These are phyloP conservation scores for Punica granatum DNA, from an alignment of 345 rosid genomes.

Conservation along the genomic window DNA sequence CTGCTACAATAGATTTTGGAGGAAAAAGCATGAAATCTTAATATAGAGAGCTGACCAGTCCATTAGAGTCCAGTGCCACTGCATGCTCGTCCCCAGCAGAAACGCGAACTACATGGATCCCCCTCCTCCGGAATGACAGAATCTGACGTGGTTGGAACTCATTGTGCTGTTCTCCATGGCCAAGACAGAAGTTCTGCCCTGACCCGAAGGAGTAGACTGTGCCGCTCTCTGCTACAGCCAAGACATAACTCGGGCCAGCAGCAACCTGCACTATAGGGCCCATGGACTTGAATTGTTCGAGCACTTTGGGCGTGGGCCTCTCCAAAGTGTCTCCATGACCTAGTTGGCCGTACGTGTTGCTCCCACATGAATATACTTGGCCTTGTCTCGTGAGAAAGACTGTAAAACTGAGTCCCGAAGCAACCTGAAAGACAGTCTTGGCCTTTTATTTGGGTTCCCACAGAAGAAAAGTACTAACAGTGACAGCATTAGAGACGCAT, in stretches of 20 bases:
- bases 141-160: conserved; percentile 73
- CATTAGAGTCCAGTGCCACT: conserved; percentile 90
- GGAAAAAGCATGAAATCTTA: background rate
- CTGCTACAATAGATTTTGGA: background rate
- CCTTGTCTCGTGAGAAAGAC: conserved; percentile 82
- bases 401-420: conserved; percentile 86
- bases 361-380: conserved; percentile 65
- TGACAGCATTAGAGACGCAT: background rate
- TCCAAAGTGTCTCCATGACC: conserved; percentile 89
- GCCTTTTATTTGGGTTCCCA: conserved; percentile 6
- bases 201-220: conserved; percentile 82
- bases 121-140: conserved; percentile 67
- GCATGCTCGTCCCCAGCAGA: conserved; percentile 98
- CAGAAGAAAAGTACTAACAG: background rate
- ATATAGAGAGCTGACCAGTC: conserved; percentile 46
- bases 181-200: conserved; percentile 87
- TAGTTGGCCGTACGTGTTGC: conserved; percentile 79
- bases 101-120: conserved; percentile 66
- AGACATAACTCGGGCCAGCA: conserved; percentile 81
- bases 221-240: conserved; percentile 63
- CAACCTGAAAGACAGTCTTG: conserved; percentile 51
- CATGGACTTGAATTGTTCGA: conserved; percentile 39
- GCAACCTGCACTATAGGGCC: conserved; percentile 76
- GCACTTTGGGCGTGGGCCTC: conserved; percentile 63
- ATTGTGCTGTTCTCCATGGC: conserved; percentile 92